Conservation (phyloP, 2,329 filamentous ascomycete species). For the Coleophoma crateriformis region DNA sequence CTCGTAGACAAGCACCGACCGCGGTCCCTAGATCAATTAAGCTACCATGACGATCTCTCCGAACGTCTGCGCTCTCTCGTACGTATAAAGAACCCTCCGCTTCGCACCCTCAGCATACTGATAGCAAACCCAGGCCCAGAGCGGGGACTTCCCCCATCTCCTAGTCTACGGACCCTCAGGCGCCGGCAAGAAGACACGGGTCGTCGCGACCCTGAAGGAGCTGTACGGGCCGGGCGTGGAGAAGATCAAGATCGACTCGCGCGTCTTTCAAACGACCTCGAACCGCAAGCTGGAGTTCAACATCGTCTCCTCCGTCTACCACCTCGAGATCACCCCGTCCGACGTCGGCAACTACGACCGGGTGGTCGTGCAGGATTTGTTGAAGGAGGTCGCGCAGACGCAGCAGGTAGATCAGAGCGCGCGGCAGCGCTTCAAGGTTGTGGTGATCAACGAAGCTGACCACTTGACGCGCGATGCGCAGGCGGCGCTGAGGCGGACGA, state of each 20-base stretch:
- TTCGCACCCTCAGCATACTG: not conserved
- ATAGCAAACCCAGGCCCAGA: constrained; percentile 65
- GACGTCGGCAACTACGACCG: constrained; percentile 96
- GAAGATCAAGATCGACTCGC: constrained; percentile 98
- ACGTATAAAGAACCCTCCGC: constrained; percentile 16
- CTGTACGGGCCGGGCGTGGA: constrained; percentile 96
- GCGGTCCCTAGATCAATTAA: constrained; percentile 69
- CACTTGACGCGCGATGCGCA: constrained; percentile 91
- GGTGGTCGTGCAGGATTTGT: constrained; percentile 88
- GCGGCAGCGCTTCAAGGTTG: constrained; percentile 92
- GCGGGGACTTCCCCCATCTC: constrained; percentile 94
- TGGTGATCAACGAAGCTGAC: constrained; percentile 98
- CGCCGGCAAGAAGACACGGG: constrained; percentile 95
- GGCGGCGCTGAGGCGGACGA: constrained; percentile 87
- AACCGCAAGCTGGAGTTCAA: constrained; percentile 99
- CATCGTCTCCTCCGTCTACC: constrained; percentile 94
- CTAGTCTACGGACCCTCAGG: constrained; percentile 96
- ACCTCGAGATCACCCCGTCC: constrained; percentile 95
- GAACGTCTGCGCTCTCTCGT: constrained; percentile 82
- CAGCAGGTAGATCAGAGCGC: constrained; percentile 95
- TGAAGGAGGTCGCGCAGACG: constrained; percentile 97
- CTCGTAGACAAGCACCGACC: constrained; percentile 71
- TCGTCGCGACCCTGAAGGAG: constrained; percentile 91
- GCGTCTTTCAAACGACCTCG: constrained; percentile 90
- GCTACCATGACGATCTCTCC: constrained; percentile 86